A percentile compares a stretch with the other conserved stretches of the same genome.
Evolutionary conservation across 2,329 filamentous ascomycete genomes (phyloP).

Genomic region (Allantophomopsis cytisporea): DNA sequence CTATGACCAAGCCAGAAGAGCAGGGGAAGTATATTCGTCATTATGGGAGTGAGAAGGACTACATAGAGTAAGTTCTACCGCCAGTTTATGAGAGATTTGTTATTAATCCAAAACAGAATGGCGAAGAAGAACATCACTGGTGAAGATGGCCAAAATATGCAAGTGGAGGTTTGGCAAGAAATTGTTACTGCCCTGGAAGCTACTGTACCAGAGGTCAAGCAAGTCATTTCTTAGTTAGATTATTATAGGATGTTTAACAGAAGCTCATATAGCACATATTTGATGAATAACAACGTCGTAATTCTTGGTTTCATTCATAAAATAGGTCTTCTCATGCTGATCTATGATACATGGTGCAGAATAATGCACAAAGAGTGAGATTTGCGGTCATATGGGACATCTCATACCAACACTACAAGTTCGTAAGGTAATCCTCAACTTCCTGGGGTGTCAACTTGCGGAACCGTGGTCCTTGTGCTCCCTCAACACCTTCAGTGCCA

Average conservation of each 20-base stretch:
- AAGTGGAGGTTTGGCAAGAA: conserved; percentile 3
- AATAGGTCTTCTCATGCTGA: conserved; percentile 11
- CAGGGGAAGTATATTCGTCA: conserved; percentile 12
- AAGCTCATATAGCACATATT: no score
- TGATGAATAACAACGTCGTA: no score
- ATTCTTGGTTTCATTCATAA: no score
- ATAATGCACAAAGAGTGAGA: background rate
- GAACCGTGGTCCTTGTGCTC: conserved; percentile 75
- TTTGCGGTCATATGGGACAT: background rate
- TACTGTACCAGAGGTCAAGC: background rate
- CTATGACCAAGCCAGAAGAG: conserved; percentile 11
- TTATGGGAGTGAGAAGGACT: conserved; percentile 11
- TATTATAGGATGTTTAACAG: no score
- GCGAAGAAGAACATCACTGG: background rate
- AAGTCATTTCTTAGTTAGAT: background rate
- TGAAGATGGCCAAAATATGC: conserved; percentile 2
- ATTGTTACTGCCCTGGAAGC: background rate
- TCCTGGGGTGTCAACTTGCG: conserved; percentile 92
- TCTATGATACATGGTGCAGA: conserved; percentile 21
- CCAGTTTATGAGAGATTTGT: background rate
- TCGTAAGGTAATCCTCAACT: conserved; percentile 98
- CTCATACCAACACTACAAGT: conserved; percentile 50
- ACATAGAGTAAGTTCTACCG: conserved; percentile 8
- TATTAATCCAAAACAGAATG: background rate
- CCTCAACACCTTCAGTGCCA: conserved; percentile 80